Percentiles rank a stretch among this genome's conserved stretches.
These are phyloP conservation scores for Clitoria ternatea DNA, from an alignment of 306 rosid species.

Conservation along the genomic window DNA sequence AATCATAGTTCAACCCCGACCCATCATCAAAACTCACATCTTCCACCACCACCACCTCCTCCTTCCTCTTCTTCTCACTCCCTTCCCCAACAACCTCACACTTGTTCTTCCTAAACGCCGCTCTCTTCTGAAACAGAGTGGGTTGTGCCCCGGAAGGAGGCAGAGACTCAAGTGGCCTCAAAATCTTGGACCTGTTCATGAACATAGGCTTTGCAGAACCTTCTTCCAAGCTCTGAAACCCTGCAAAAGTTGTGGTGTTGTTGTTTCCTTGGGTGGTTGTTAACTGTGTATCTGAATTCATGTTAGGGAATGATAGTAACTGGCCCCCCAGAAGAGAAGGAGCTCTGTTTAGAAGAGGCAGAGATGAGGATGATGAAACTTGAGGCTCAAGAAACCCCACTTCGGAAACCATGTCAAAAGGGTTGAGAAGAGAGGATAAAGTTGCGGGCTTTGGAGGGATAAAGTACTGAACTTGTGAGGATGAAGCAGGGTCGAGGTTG, in stretches of 20 bases:
- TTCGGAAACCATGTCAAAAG: constrained; percentile 56
- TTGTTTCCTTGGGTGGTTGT: constrained; percentile 34
- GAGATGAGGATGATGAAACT: constrained; percentile 40
- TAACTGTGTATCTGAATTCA: constrained; percentile 33
- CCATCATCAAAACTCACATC: constrained; percentile 68
- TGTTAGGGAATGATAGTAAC: too few relatives aligned
- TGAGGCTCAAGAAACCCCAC: constrained; percentile 53
- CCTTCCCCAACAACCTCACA: constrained; percentile 2
- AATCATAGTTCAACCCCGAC: constrained; percentile 73
- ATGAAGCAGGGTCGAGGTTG: constrained; percentile 54
- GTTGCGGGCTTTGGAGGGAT: constrained; percentile 52
- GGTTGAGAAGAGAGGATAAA: constrained; percentile 62
- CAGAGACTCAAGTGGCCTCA: constrained; percentile 65
- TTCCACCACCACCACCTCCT: constrained; percentile 47
- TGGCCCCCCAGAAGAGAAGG: too few relatives aligned
- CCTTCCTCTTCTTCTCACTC: constrained; percentile 46
- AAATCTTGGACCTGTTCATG: constrained; percentile 49
- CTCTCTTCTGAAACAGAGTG: constrained; percentile 86
- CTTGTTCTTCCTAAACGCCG: constrained; percentile 59
- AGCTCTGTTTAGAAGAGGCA: constrained; percentile 34
- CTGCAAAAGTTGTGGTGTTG: constrained; percentile 19
- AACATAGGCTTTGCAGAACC: constrained; percentile 41
- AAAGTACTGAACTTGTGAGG: constrained; percentile 51
- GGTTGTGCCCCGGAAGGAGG: constrained; percentile 72
- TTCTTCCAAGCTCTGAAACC: constrained; percentile 45